phyloP scores from a whole-genome alignment of 1,284 basidiomycete genomes.

The Naganishia albida region DNA sequence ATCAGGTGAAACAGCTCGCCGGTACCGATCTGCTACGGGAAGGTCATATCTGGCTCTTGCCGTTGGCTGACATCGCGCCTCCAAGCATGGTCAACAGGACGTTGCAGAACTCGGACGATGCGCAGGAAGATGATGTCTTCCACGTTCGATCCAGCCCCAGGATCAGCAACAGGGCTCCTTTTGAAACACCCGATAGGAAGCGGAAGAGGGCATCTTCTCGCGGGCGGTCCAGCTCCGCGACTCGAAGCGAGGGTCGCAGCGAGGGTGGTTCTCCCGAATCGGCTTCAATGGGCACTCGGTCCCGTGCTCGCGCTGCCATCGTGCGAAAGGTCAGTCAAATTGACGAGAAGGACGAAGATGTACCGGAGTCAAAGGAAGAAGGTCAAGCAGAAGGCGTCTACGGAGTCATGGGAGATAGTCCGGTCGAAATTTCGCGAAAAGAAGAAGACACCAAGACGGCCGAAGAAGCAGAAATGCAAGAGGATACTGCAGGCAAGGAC shows the following conservation, averaged over 20 bases:
- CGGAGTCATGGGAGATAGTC: neutral
- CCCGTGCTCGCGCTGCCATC: neutral
- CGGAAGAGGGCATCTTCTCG: conserved; percentile 18
- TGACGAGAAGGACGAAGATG: conserved; percentile 14
- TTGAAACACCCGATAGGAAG: conserved; percentile 21
- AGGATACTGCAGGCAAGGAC: neutral
- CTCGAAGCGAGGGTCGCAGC: conserved; percentile 15
- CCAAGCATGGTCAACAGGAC: neutral
- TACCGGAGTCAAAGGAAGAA: neutral
- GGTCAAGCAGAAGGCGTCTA: neutral
- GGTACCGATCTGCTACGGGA: conserved; percentile 31
- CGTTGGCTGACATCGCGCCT: conserved; percentile 18
- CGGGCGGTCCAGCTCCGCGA: conserved; percentile 9
- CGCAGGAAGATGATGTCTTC: neutral
- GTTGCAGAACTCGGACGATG: neutral
- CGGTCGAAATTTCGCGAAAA: neutral
- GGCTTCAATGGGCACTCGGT: neutral
- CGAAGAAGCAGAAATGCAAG: neutral
- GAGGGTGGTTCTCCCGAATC: conserved; percentile 8
- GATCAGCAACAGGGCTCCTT: neutral
- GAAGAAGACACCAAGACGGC: neutral
- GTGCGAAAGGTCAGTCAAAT: conserved; percentile 18
- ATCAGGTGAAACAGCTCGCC: conserved; percentile 21
- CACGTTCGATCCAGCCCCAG: conserved; percentile 7
- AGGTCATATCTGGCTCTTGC: conserved; percentile 32